Conservation (phyloP, 2,329 filamentous ascomycete genomes). For the Coniochaeta sp. region DNA sequence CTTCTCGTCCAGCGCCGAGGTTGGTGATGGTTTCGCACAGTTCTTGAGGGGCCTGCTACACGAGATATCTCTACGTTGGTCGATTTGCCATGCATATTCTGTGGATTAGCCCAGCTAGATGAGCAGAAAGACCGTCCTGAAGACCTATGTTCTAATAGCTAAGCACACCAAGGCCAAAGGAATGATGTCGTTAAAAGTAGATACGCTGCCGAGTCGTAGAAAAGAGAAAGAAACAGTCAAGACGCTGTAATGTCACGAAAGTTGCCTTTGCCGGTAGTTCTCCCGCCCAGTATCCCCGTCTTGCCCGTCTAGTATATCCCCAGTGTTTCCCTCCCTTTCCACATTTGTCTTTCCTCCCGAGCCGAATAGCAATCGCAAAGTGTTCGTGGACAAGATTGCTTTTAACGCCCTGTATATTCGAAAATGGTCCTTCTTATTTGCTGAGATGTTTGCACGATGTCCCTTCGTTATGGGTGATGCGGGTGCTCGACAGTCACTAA, state of each 20-base stretch:
- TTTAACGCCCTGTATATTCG: background rate
- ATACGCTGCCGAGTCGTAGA: background rate
- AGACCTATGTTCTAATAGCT: constrained; percentile 1
- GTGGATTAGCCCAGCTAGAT: too few species aligned
- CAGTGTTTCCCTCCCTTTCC: background rate
- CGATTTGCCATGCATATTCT: too few species aligned
- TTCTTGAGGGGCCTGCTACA: too few species aligned
- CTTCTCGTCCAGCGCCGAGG: too few species aligned
- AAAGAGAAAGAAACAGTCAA: background rate
- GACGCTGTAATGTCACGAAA: too few species aligned
- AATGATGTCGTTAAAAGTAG: background rate
- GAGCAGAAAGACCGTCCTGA: background rate
- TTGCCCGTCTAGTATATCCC: background rate
- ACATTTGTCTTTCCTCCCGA: background rate
- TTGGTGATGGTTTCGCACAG: too few species aligned
- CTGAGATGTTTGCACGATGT: background rate
- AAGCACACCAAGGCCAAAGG: background rate
- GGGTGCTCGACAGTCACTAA: background rate
- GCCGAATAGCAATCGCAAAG: background rate
- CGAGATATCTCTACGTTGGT: too few species aligned
- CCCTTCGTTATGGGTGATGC: background rate
- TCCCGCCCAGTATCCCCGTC: background rate
- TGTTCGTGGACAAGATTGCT: background rate
- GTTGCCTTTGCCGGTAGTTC: background rate
- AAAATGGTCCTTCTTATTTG: background rate